phyloP scores from a whole-genome alignment of 164 flowering plant species.

The Nymphaea colorata region DNA sequence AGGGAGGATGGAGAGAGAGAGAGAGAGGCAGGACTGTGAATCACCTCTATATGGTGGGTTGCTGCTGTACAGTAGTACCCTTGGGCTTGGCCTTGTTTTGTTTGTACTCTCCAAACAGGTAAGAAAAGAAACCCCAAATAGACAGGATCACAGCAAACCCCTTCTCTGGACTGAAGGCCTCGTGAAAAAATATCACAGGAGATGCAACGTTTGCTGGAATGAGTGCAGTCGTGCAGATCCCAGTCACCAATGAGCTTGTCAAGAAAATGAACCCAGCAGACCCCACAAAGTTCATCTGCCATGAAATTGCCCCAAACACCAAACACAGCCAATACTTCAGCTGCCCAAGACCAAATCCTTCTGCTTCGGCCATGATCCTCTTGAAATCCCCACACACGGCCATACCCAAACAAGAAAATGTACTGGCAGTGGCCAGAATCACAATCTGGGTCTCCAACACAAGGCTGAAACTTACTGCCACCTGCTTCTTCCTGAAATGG shows the following conservation, averaged over 20 bases:
- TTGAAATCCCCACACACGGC: too few relatives aligned
- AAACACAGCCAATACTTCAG: slow-evolving; percentile 10
- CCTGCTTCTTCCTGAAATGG: too few relatives aligned
- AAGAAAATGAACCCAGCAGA: slow-evolving; percentile 8
- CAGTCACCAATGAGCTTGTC: slow-evolving; percentile 9
- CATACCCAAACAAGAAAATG: too few relatives aligned
- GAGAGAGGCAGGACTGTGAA: too few relatives aligned
- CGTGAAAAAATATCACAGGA: slow-evolving; percentile 10
- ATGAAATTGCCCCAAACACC: slow-evolving; percentile 1
- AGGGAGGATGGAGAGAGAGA: too few relatives aligned
- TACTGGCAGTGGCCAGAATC: slow-evolving; percentile 17
- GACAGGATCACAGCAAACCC: slow-evolving; percentile 11
- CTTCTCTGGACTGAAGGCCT: slow-evolving; percentile 13
- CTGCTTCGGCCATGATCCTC: slow-evolving; percentile 4
- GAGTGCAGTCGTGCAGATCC: slow-evolving; percentile 6
- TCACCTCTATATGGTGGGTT: too few relatives aligned
- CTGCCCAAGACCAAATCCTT: slow-evolving; percentile 5
- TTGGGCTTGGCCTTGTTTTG: too few relatives aligned
- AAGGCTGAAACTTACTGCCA: slow-evolving; percentile 5
- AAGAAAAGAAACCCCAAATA: slow-evolving; percentile 14
- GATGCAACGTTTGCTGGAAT: slow-evolving; percentile 10
- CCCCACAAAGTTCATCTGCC: slow-evolving; percentile 8
- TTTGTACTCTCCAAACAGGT: slow-evolving; percentile 8
- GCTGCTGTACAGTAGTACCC: too few relatives aligned
- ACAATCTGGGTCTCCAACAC: slow-evolving; percentile 73